Evolutionary conservation across 2,329 filamentous ascomycete genomes (phyloP).

Genomic region (Alternaria hordeiaustralica): DNA sequence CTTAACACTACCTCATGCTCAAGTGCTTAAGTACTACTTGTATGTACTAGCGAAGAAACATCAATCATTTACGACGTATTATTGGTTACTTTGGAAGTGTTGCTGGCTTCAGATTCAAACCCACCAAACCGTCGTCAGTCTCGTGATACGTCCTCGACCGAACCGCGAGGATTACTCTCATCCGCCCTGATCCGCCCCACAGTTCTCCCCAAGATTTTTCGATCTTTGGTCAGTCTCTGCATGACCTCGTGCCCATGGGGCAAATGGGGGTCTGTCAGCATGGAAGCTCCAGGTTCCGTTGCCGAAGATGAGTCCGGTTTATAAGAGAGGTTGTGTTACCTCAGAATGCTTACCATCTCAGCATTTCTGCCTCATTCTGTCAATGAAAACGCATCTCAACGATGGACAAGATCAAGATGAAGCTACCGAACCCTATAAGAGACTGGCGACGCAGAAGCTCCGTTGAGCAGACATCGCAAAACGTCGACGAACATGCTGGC

Average conservation of each 20-base stretch:
- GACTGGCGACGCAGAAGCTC: constrained; percentile 22
- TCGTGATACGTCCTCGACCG: neutral
- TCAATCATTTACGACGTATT: neutral
- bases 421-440: constrained; percentile 21
- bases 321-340: neutral
- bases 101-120: neutral
- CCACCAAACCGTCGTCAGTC: neutral
- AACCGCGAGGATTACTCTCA: neutral
- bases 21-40: no score
- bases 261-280: neutral
- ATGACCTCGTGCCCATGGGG: neutral
- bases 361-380: neutral
- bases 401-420: constrained; percentile 16
- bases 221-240: neutral
- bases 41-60: no score
- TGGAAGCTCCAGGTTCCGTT: neutral
- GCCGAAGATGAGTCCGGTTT: neutral
- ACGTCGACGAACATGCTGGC: constrained; percentile 28
- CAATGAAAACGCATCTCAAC: neutral
- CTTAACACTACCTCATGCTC: neutral
- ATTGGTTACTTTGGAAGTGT: neutral
- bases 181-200: constrained; percentile 8
- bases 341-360: neutral
- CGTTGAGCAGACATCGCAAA: constrained; percentile 19
- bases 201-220: neutral